Base-by-base conservation (phyloP, 805 yeast species). In the Saccharomycopsis sp. region DNA sequence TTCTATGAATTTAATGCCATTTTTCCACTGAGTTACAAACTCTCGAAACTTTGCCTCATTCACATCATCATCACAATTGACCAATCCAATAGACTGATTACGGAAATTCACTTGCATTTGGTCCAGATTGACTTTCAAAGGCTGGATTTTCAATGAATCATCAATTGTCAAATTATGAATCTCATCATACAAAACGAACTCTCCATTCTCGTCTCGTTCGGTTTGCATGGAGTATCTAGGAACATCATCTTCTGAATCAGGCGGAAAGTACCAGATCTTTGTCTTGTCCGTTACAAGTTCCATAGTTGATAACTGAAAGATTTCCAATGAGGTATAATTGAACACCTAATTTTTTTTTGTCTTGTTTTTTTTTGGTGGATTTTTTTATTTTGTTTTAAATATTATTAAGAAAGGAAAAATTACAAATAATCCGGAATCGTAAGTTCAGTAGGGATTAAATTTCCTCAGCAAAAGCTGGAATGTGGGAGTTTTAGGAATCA, bases 11-110 rank as follows among this genome's bases (percentile, higher is more conserved):
- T 51, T 48, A 13, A 57, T 28, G 14, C 56, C 57, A 26, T 43
- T 39, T 29, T 52, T 48, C 62, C 62, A 58, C n/a, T 43, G 49
- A 18, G 55, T 36, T 1, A 54, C 45, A 42, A 58, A 55, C 18
- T 52, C 49, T 4, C 58, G 56, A 25, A 55, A 45, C 4, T 38
- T 9, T 17, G 28, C 36, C 31, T 44, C 47, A 8, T 41, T 40
- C 19, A 32, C 44, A 28, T 44, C 47, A 34, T 44, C 31, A 31
- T 37, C 44, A 17, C 40, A 44, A 32, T 44, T 21, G 8, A 41
- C 47, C 12, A 20, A 12, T 3, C 47, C 47, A 23, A 40, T 23
- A 8, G 38, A n/a, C 3, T 15, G 20, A 17, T 30, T 30, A 5
- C 41, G 30, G 36, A 44, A 40, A 13, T 21, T 40, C n/a, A 44